phyloP scores from a whole-genome alignment of 2,329 filamentous ascomycete genomes.

The Hysterium pulicare region DNA sequence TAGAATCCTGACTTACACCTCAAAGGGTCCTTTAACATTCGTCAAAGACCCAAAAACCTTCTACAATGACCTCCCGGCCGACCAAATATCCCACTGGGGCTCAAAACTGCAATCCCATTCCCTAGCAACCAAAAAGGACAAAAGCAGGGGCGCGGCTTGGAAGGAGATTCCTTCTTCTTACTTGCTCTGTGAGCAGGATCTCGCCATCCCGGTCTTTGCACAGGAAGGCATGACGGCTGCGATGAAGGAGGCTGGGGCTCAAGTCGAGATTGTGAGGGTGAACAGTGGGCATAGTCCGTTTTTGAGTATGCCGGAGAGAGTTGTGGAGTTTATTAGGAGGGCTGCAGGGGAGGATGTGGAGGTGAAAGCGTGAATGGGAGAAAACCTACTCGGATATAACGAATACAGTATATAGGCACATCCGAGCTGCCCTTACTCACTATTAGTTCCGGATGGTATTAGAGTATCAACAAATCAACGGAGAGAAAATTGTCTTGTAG shows the following conservation, averaged over 20 bases:
- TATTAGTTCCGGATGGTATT: no score
- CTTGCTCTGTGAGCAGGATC: slow-evolving; percentile 37
- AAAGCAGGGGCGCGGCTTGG: slow-evolving; percentile 30
- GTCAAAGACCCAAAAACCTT: slow-evolving; percentile 11
- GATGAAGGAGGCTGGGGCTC: slow-evolving; percentile 23
- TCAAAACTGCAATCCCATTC: slow-evolving; percentile 20
- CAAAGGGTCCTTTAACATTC: no score
- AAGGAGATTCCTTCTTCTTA: slow-evolving; percentile 34
- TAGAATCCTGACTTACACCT: no score
- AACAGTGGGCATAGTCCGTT: slow-evolving; percentile 42
- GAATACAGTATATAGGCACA: no score
- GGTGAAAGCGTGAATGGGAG: no score
- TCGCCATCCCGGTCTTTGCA: slow-evolving; percentile 23
- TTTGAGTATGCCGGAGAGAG: slow-evolving; percentile 35
- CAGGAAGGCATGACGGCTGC: slow-evolving; percentile 32
- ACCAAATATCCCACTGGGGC: slow-evolving; percentile 21
- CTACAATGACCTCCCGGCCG: slow-evolving; percentile 28
- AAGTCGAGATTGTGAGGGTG: slow-evolving; percentile 29
- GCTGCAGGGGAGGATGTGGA: not conserved
- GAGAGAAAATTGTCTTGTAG: no score
- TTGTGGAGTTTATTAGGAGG: slow-evolving; percentile 28
- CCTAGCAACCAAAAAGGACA: slow-evolving; percentile 22
- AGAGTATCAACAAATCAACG: no score
- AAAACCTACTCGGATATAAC: no score
- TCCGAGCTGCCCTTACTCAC: no score